Percentiles rank a stretch among this genome's conserved stretches.
phyloP scores from a whole-genome alignment of 225 moss, liverwort and hornwort species.

The Ulota crispa region DNA sequence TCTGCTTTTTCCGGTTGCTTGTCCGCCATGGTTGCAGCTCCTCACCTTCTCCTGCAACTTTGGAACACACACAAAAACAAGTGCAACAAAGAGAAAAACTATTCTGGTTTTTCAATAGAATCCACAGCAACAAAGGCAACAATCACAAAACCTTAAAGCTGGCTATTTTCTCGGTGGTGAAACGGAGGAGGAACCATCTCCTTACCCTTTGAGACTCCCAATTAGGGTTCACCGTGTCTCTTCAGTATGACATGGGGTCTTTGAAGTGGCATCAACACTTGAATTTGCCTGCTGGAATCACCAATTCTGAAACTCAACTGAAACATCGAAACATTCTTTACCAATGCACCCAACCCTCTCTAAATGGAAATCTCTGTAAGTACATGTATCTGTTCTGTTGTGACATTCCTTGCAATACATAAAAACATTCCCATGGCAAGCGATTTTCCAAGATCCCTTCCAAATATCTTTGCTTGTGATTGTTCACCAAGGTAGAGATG shows the following conservation, averaged over 20 bases:
- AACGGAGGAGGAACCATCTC: background rate
- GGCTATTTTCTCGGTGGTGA: background rate
- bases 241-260: slow-evolving; percentile 2
- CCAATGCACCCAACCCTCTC: background rate
- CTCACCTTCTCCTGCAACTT: background rate
- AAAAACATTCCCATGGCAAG: background rate
- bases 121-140: background rate
- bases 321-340: background rate
- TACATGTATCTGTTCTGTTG: background rate
- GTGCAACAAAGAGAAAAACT: background rate
- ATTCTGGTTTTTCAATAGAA: background rate
- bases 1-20: background rate
- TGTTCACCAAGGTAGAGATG: background rate
- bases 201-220: slow-evolving; percentile 32
- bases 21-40: slow-evolving; percentile 1
- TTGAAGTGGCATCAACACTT: background rate
- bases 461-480: background rate
- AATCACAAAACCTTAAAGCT: background rate
- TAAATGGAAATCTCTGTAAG: background rate
- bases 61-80: background rate
- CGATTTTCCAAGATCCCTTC: background rate
- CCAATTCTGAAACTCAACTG: background rate
- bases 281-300: background rate
- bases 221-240: slow-evolving; percentile 17
- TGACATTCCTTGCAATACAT: background rate